Base-by-base conservation (phyloP, 352 stramenopile species). In the Pythium volutum region DNA sequence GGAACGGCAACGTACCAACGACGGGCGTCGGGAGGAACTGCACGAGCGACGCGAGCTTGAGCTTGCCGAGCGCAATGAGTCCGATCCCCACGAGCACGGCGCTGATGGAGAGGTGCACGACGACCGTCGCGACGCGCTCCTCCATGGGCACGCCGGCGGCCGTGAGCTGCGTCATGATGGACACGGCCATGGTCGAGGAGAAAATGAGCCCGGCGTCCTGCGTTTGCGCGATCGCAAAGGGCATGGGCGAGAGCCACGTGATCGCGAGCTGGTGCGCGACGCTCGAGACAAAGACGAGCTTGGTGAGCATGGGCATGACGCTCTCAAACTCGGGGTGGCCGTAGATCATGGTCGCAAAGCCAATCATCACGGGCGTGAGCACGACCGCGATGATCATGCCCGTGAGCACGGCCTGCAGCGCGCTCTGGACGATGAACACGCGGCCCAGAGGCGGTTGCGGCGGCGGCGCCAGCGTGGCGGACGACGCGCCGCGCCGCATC, bases 191-290 rank as follows among this genome's bases (percentile, higher is more conserved):
- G 46, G 76, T 82, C 31, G 79, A 89, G 25, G 99, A 75, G 73
- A 99, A 99, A 58, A 99, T 98, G 31, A 99, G 83, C 11, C 64
- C 64, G 4, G 96, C 95, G 70, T 99, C 95, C 73, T 99, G 97
- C 0, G 98, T 96, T 69, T 97, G 95, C 25, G 91, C 97, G 43
- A 99, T 97, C 4, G 97, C 95, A 72, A 98, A 99, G 4, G 89
- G 84, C 41, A 99, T 73, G 22, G 86, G 87, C n/a, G 84, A 97
- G 49, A 97, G 82, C 14, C 69, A 70, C 11, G 84, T 88, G 77
- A 98, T 98, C 43, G 86, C 85, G 8, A 98, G 54, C 79, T 98
- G 96, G 74, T 99, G 97, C 36, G 98, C 77, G 27, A 93, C 79
- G 50, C 91, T 96, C 39, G 89, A 98, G 26, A 98, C 74, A 15